A percentile compares a stretch with the other conserved stretches of the same genome.
Evolutionary conservation across 1,284 basidiomycete species (phyloP).

Genomic region (Chiua sp.): DNA sequence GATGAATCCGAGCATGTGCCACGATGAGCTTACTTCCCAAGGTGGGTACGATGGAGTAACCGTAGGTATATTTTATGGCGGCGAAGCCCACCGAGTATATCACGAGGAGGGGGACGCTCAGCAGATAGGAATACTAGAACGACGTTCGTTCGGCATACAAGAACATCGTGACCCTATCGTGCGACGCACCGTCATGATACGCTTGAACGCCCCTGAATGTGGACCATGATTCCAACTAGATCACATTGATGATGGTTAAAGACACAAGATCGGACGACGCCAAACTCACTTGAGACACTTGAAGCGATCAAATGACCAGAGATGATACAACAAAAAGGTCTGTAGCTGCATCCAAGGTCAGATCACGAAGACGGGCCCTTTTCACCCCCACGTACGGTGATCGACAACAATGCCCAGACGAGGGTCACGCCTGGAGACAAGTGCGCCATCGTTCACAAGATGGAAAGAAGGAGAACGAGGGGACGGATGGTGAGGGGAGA

Average conservation of each 20-base stretch:
- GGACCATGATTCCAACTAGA: slow-evolving; percentile 69
- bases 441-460: slow-evolving; percentile 57
- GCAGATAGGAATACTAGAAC: slow-evolving; percentile 71
- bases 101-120: slow-evolving; percentile 64
- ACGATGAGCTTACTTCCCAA: slow-evolving; percentile 53
- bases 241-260: neutral
- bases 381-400: slow-evolving; percentile 45
- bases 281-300: slow-evolving; percentile 63
- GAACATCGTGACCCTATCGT: neutral
- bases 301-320: slow-evolving; percentile 81
- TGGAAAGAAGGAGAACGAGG: too few species aligned
- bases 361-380: neutral
- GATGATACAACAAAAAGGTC: slow-evolving; percentile 67
- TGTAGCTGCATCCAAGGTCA: slow-evolving; percentile 50
- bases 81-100: slow-evolving; percentile 66
- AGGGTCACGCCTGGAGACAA: slow-evolving; percentile 62
- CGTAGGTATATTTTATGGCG: slow-evolving; percentile 73
- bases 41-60: slow-evolving; percentile 52
- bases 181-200: slow-evolving; percentile 74
- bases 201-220: slow-evolving; percentile 73
- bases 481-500: neutral
- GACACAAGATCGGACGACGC: neutral
- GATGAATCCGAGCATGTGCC: too few species aligned
- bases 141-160: neutral
- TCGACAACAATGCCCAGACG: slow-evolving; percentile 63